Conservation (phyloP, 805 yeast genomes). For the Trichomonascus vanleenenianus region DNA sequence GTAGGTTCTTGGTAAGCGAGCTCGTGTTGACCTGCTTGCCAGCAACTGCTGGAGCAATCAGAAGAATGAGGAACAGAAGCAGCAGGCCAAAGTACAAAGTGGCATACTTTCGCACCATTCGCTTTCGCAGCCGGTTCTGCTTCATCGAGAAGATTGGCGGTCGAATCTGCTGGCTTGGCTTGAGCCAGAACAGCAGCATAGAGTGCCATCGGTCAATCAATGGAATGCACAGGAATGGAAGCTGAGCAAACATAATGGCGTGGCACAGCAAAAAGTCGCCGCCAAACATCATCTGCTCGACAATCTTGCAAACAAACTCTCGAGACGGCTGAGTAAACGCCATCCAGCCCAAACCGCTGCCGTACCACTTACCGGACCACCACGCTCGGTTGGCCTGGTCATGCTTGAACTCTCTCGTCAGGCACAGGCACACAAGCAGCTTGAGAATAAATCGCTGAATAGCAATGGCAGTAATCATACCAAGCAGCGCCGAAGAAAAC, state of each 20-base stretch:
- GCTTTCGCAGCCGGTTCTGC: constrained; percentile 91
- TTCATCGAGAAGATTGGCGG: constrained; percentile 96
- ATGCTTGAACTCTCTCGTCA: constrained; percentile 94
- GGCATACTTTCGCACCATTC: constrained; percentile 94
- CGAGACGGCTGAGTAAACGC: constrained; percentile 94
- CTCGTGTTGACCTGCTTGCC: constrained; percentile 44
- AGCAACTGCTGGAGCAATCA: constrained; percentile 90
- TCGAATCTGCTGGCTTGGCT: constrained; percentile 92
- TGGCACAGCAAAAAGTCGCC: constrained; percentile 96
- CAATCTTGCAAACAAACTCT: constrained; percentile 88
- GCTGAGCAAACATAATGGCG: constrained; percentile 73
- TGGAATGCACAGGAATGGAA: constrained; percentile 82
- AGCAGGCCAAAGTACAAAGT: constrained; percentile 67
- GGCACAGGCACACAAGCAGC: constrained; percentile 62
- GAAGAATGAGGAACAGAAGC: constrained; percentile 60
- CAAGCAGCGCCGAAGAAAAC: constrained; percentile 80
- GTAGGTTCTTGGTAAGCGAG: constrained; percentile 23
- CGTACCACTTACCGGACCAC: constrained; percentile 99
- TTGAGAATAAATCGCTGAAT: constrained; percentile 84
- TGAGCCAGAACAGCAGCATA: constrained; percentile 96
- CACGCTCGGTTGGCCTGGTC: constrained; percentile 95
- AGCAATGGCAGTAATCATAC: constrained; percentile 75
- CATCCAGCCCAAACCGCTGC: constrained; percentile 84
- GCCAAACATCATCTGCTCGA: constrained; percentile 91
- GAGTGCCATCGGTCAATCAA: constrained; percentile 96